phyloP scores from a whole-genome alignment of 2,329 filamentous ascomycete species.

The Lasiodiplodia sp. region DNA sequence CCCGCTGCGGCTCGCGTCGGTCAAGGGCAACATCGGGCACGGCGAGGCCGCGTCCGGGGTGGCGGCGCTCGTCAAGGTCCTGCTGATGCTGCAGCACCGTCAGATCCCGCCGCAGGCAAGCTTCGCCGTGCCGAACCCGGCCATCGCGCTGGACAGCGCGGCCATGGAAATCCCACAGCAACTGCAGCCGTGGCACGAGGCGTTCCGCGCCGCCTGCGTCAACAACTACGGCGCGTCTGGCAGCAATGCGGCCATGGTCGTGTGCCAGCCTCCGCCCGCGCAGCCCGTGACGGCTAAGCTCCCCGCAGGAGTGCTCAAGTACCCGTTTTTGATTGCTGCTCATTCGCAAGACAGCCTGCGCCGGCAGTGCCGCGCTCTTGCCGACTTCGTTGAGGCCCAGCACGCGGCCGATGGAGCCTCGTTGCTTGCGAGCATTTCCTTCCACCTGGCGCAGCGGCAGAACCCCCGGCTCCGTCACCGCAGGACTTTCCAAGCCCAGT shows the following conservation, averaged over 20 bases:
- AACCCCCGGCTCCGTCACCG: not conserved
- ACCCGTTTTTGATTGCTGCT: not conserved
- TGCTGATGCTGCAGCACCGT: slow-evolving; percentile 45
- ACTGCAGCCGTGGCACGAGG: slow-evolving; percentile 31
- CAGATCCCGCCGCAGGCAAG: slow-evolving; percentile 62
- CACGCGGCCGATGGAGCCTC: not conserved
- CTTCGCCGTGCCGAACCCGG: slow-evolving; percentile 33
- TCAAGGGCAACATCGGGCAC: slow-evolving; percentile 48
- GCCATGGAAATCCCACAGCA: slow-evolving; percentile 32
- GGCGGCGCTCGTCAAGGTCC: slow-evolving; percentile 42
- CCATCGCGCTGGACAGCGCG: slow-evolving; percentile 28
- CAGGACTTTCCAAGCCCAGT: not conserved
- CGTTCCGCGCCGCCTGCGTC: slow-evolving; percentile 31
- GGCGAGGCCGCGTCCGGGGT: slow-evolving; percentile 45
- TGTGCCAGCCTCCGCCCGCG: not conserved
- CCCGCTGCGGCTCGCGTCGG: slow-evolving; percentile 39
- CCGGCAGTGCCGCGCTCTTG: not conserved
- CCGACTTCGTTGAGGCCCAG: not conserved
- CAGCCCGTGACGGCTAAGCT: not conserved
- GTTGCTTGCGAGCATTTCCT: not conserved
- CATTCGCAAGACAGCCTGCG: not conserved
- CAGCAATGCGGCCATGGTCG: slow-evolving; percentile 35
- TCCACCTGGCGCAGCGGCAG: not conserved
- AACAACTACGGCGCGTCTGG: slow-evolving; percentile 40
- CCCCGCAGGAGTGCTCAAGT: not conserved